Conservation (phyloP, 225 moss, liverwort and hornwort species). For the Marchantia paleacea region DNA sequence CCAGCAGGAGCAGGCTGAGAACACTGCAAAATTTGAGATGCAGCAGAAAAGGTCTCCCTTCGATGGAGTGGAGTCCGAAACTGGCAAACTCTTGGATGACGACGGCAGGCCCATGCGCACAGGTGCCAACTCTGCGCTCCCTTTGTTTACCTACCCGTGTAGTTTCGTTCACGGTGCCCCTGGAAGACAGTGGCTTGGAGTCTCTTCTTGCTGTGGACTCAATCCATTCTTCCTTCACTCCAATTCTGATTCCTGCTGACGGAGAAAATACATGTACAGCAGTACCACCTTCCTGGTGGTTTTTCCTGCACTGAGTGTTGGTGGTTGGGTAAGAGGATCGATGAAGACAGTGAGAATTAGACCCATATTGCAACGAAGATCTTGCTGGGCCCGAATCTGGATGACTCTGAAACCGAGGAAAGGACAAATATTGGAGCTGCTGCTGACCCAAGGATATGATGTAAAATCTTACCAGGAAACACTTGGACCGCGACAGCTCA, state of each 20-base stretch:
- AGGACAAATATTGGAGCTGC: not conserved
- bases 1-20: conserved; percentile 6
- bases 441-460: not conserved
- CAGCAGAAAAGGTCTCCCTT: conserved; percentile 4
- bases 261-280: too few species aligned
- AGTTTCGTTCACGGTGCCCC: not conserved
- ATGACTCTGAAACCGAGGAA: not conserved
- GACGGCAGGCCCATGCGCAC: conserved; percentile 55
- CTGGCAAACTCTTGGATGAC: conserved; percentile 40
- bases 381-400: not conserved
- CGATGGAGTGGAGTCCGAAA: conserved; percentile 26
- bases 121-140: conserved; percentile 32
- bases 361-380: not conserved
- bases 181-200: too few species aligned
- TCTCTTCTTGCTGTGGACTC: not conserved
- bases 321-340: not conserved
- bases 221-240: not conserved
- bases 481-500: conserved; percentile 65
- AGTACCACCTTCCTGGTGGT: too few species aligned
- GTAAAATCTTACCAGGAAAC: conserved; percentile 47
- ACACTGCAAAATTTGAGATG: too few species aligned
- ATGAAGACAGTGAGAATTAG: not conserved
- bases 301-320: too few species aligned
- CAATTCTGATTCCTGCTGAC: too few species aligned
- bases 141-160: not conserved